Percentiles rank a stretch among this genome's conserved stretches.
These are phyloP conservation scores for Sugiyamaella valdiviana DNA, from an alignment of 805 yeast genomes.

Conservation along the genomic window DNA sequence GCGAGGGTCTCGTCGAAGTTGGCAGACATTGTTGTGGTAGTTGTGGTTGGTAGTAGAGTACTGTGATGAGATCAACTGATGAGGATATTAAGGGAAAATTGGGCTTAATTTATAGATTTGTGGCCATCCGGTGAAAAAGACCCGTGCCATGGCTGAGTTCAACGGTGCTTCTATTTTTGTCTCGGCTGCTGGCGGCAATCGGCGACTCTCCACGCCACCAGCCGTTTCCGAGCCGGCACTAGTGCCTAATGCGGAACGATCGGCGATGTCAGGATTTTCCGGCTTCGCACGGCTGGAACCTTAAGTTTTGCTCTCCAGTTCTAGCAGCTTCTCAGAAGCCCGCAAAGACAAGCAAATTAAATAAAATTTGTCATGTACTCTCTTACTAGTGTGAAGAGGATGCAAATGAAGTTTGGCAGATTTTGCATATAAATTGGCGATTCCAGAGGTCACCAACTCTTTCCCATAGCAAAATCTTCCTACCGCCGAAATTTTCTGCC, in stretches of 20 bases:
- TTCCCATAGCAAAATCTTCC: not conserved
- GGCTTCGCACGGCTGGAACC: not conserved
- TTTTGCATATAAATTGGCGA: too few species aligned
- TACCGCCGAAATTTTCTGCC: not conserved
- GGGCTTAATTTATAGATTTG: not conserved
- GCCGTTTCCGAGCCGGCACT: not conserved
- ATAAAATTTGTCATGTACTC: too few species aligned
- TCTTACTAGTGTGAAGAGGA: too few species aligned
- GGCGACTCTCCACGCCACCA: not conserved
- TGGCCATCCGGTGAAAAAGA: not conserved
- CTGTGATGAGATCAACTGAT: not conserved
- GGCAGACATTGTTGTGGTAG: slow-evolving; percentile 7
- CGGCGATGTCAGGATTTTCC: not conserved
- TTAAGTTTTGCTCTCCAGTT: too few species aligned
- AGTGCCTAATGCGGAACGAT: not conserved
- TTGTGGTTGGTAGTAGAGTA: not conserved
- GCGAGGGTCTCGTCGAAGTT: slow-evolving; percentile 8
- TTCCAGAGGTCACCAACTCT: too few species aligned
- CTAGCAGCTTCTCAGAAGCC: too few species aligned
- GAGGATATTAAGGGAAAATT: not conserved
- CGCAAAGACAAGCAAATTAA: too few species aligned
- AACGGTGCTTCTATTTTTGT: not conserved
- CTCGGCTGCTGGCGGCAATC: not conserved
- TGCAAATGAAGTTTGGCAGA: too few species aligned
- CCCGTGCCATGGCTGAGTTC: not conserved